These are phyloP conservation scores for Hortiboletus campestris DNA, from an alignment of 768 basidiomycete species.

Conservation along the genomic window DNA sequence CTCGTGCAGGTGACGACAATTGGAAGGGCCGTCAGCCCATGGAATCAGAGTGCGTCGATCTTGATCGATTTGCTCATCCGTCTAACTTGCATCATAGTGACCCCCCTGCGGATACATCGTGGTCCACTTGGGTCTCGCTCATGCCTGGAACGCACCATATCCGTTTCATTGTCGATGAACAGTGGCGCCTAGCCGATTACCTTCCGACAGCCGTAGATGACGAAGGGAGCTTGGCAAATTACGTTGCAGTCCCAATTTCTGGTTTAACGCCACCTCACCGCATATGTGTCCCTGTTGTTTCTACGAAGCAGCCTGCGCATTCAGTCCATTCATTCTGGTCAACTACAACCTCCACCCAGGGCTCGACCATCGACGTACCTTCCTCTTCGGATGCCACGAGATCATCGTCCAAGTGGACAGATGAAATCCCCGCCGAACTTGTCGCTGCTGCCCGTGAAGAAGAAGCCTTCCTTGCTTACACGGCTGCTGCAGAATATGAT, in stretches of 20 bases:
- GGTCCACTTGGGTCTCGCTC: conserved; percentile 47
- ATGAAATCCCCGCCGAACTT: conserved; percentile 73
- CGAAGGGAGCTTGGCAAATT: conserved; percentile 92
- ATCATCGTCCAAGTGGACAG: conserved; percentile 61
- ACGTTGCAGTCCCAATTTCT: conserved; percentile 56
- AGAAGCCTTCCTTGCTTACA: conserved; percentile 62
- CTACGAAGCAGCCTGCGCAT: conserved; percentile 25
- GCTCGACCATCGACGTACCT: conserved; percentile 27
- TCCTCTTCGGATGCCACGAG: conserved; percentile 31
- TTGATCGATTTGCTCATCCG: conserved; percentile 4
- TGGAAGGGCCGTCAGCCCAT: conserved; percentile 71
- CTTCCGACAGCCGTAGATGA: conserved; percentile 91
- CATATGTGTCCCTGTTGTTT: conserved; percentile 35
- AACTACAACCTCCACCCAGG: conserved; percentile 34
- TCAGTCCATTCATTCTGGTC: conserved; percentile 46
- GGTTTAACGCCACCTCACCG: conserved; percentile 32
- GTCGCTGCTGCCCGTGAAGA: conserved; percentile 80
- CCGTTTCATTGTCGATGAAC: conserved; percentile 92
- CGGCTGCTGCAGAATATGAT: conserved; percentile 32
- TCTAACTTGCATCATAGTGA: conserved; percentile 25
- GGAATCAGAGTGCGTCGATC: conserved; percentile 55
- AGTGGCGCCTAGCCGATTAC: conserved; percentile 75
- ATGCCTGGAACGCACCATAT: conserved; percentile 91
- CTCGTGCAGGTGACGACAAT: conserved; percentile 70
- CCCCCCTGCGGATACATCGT: conserved; percentile 35